Conservation (phyloP, 78 protist genomes). For the Tieghemostelium lacteum region DNA sequence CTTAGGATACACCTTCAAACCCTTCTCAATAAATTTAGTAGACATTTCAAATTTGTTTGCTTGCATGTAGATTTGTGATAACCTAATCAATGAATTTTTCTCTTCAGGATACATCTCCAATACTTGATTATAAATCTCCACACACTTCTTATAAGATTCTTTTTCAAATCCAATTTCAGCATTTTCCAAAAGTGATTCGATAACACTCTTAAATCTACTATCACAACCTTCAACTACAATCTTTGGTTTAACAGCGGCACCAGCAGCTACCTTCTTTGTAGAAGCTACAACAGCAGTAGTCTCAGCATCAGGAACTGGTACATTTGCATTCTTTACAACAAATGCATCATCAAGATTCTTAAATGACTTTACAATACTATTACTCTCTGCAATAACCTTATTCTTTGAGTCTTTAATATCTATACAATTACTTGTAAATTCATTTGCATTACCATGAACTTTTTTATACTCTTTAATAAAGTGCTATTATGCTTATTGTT, state of each 20-base stretch:
- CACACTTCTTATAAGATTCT: slow-evolving; percentile 22
- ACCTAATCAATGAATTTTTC: slow-evolving; percentile 7
- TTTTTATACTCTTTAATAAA: slow-evolving; percentile 33
- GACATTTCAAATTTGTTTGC: slow-evolving; percentile 42
- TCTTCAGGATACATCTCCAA: slow-evolving; percentile 37
- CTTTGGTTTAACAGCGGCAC: not conserved
- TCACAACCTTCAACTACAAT: slow-evolving; percentile 26
- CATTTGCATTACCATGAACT: not conserved
- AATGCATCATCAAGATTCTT: slow-evolving; percentile 53
- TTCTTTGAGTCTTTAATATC: slow-evolving; percentile 51
- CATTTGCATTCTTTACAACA: slow-evolving; percentile 47
- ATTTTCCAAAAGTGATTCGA: slow-evolving; percentile 18
- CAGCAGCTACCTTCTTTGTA: not conserved
- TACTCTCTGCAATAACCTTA: slow-evolving; percentile 11
- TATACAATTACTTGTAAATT: not conserved
- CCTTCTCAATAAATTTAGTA: slow-evolving; percentile 9
- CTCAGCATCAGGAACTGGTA: not conserved
- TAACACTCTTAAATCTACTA: slow-evolving; percentile 3
- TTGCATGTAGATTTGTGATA: slow-evolving; percentile 36
- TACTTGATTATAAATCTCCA: slow-evolving; percentile 1
- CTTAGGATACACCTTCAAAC: slow-evolving; percentile 17
- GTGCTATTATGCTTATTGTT: not conserved
- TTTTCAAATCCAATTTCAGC: slow-evolving; percentile 21
- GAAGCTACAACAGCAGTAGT: not conserved
- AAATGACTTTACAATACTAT: not conserved